These are phyloP conservation scores for Brassica napus DNA, from an alignment of 345 rosid genomes.

Conservation along the genomic window DNA sequence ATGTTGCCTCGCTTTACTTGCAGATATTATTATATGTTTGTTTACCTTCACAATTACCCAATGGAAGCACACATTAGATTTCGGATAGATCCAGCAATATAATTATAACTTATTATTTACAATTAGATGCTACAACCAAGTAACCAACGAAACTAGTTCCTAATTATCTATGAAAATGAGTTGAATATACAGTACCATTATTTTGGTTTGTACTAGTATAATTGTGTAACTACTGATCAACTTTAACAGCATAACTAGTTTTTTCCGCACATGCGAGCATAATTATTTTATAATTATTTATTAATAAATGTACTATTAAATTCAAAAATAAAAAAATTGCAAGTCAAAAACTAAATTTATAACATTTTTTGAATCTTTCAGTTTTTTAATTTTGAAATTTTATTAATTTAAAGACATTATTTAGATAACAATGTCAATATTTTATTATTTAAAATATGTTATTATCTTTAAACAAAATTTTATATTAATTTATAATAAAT, in stretches of 20 bases:
- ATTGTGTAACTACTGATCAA: not conserved
- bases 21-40: not conserved
- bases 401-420: too few relatives aligned
- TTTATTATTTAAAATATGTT: too few relatives aligned
- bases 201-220: not conserved
- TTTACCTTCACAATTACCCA: not conserved
- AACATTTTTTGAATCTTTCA: too few relatives aligned
- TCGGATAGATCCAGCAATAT: not conserved
- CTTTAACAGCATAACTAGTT: not conserved
- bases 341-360: too few relatives aligned
- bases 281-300: too few relatives aligned
- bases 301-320: too few relatives aligned
- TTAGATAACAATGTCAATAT: too few relatives aligned
- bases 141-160: not conserved
- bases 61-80: not conserved
- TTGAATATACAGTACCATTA: not conserved
- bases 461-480: too few relatives aligned
- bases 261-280: too few relatives aligned
- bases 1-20: conserved; percentile 13
- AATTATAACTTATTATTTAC: not conserved
- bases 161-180: not conserved
- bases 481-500: too few relatives aligned
- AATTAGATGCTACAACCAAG: not conserved
- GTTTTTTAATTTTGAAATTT: too few relatives aligned
- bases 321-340: too few relatives aligned